Percentiles rank a stretch among this genome's conserved stretches.
Evolutionary conservation across 345 rosid genomes (phyloP).

Genomic region (Euphorbia tirucalli): DNA sequence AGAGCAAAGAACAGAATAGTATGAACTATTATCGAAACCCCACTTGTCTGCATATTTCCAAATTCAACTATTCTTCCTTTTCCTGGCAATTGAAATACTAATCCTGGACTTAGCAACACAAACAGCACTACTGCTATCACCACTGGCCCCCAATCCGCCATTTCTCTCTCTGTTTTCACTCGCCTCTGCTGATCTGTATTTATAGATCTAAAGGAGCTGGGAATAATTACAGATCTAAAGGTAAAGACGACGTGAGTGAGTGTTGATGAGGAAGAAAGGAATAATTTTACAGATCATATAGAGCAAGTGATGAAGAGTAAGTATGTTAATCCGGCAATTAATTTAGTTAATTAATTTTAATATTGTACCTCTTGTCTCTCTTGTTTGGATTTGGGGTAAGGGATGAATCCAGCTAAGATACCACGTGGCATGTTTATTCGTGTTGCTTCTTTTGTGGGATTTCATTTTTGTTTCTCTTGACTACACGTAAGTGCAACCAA

Average conservation of each 20-base stretch:
- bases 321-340: not conserved
- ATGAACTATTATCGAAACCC: slow-evolving; percentile 23
- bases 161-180: no score
- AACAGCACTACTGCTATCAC: slow-evolving; percentile 30
- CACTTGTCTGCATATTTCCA: slow-evolving; percentile 30
- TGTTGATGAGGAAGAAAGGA: slow-evolving; percentile 14
- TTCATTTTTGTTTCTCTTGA: not conserved
- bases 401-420: slow-evolving; percentile 1
- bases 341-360: not conserved
- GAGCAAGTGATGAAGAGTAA: not conserved
- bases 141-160: slow-evolving; percentile 34
- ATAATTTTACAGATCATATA: not conserved
- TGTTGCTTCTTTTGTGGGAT: not conserved
- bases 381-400: slow-evolving; percentile 1
- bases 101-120: slow-evolving; percentile 29
- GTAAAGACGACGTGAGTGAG: no score
- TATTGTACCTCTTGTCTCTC: not conserved
- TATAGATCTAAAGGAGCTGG: no score
- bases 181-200: no score
- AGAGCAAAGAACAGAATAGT: slow-evolving; percentile 29
- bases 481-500: not conserved
- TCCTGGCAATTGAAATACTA: slow-evolving; percentile 25
- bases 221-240: no score
- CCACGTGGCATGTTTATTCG: slow-evolving; percentile 23
- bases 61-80: slow-evolving; percentile 21